These are phyloP conservation scores for Starmerella vitae DNA, from an alignment of 805 yeast genomes.

Conservation along the genomic window DNA sequence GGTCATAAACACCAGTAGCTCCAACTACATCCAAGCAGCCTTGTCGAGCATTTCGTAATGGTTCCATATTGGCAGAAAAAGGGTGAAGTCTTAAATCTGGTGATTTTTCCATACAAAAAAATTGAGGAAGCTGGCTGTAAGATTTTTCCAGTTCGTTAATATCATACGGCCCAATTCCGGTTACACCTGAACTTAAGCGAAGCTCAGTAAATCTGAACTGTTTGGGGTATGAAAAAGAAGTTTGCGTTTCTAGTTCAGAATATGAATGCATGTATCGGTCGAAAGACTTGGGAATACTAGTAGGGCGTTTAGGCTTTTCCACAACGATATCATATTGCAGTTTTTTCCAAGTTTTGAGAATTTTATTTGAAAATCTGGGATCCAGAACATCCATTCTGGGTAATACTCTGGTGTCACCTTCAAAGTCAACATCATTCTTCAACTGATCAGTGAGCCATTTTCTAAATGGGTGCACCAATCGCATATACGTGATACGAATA, in stretches of 20 bases:
- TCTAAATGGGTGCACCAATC: slow-evolving; percentile 9
- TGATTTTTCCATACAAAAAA: background rate
- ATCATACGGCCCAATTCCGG: no score
- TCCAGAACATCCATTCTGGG: background rate
- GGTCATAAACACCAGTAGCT: background rate
- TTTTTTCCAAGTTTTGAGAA: background rate
- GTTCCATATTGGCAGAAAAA: background rate
- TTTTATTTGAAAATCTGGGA: background rate
- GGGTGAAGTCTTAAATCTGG: background rate
- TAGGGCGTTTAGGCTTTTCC: background rate
- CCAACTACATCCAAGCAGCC: background rate
- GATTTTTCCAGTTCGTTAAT: slow-evolving; percentile 1
- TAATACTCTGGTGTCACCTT: background rate
- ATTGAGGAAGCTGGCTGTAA: slow-evolving; percentile 8
- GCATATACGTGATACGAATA: slow-evolving; percentile 8
- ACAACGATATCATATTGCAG: slow-evolving; percentile 1
- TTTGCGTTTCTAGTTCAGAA: background rate
- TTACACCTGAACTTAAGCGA: background rate
- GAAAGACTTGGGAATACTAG: background rate
- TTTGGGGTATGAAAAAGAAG: background rate
- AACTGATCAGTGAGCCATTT: slow-evolving; percentile 7
- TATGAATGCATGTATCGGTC: background rate
- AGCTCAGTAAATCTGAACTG: background rate
- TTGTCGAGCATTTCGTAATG: background rate
- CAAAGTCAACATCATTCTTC: background rate